These are phyloP conservation scores for Mariannaea elegans DNA, from an alignment of 2,329 filamentous ascomycete genomes.

Conservation along the genomic window DNA sequence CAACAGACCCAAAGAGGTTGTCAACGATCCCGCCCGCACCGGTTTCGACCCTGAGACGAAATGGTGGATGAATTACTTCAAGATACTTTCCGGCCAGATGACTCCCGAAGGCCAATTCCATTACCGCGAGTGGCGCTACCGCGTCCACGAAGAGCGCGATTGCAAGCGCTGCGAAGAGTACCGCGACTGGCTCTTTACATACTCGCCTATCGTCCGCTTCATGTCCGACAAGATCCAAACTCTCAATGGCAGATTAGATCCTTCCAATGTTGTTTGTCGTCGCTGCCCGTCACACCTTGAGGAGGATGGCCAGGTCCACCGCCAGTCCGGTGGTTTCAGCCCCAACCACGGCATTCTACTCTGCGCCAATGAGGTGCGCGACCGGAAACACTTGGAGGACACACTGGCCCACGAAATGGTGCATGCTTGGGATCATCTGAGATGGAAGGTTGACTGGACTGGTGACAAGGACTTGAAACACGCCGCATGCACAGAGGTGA, in stretches of 20 bases:
- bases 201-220: slow-evolving; percentile 89
- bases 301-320: slow-evolving; percentile 68
- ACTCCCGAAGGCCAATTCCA: slow-evolving; percentile 73
- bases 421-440: slow-evolving; percentile 91
- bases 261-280: slow-evolving; percentile 80
- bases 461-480: slow-evolving; percentile 79
- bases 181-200: slow-evolving; percentile 83
- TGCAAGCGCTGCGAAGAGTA: slow-evolving; percentile 82
- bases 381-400: slow-evolving; percentile 86
- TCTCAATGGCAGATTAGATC: slow-evolving; percentile 79
- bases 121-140: slow-evolving; percentile 82
- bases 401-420: slow-evolving; percentile 98
- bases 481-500: slow-evolving; percentile 91
- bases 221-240: slow-evolving; percentile 81
- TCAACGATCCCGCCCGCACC: slow-evolving; percentile 68
- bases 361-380: slow-evolving; percentile 89
- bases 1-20: slow-evolving; percentile 47
- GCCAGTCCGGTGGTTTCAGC: slow-evolving; percentile 82
- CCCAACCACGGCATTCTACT: slow-evolving; percentile 87
- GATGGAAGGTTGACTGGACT: slow-evolving; percentile 89
- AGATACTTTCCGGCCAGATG: slow-evolving; percentile 78
- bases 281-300: slow-evolving; percentile 73
- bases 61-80: slow-evolving; percentile 88
- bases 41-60: slow-evolving; percentile 68
- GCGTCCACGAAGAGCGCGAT: slow-evolving; percentile 78